Base-by-base conservation (phyloP, 2,329 filamentous ascomycete genomes). In the Aspergillus carbonarius region DNA sequence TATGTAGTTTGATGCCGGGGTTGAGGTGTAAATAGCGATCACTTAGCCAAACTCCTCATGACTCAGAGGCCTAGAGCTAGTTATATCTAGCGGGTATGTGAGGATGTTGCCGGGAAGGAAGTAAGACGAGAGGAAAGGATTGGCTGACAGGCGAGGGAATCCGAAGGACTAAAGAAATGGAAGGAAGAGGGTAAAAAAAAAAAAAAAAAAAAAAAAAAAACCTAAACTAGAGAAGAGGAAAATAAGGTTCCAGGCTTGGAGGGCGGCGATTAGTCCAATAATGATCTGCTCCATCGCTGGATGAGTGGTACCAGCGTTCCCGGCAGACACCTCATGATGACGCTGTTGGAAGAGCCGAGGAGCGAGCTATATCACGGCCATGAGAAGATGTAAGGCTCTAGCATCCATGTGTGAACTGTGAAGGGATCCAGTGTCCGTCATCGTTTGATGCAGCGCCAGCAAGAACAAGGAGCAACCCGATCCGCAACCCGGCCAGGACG, bases 281-380 rank as follows among this genome's bases (percentile, higher is more conserved):
- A 54, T 54, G 23, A 44, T 54, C 34, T 32, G 25, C 25, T 54
- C 39, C 39, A 42, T 42, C 18, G 39, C 39, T 42, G 39, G 39
- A 42, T 42, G 18, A 42, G 47, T 59, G 40, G 30, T 50, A 34
- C 50, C 39, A 37, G 52, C 18, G 27, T 59, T 50, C 35, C 42
- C 20, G 34, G 42, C 47, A 54, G 40, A 40, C 58, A 61, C 55
- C 57, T 61, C 60, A 61, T 61, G 27, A 61, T 61, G 60, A 61
- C 60, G 60, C 57, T 34, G 40, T 9, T 40, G 27, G 35, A 12
- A 40, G n/a, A 13, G 34, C 49, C 46, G 27, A 13, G 37, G 35
- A 56, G 13, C 34, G 5, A 40, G 34, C n/a, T 37, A 54, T 58
- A 32, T 25, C 34, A 52, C n/a, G 12, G 20, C 9, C 44, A 48